A percentile compares a stretch with the other conserved stretches of the same genome.
Evolutionary conservation across 2,329 filamentous ascomycete genomes (phyloP).

Genomic region (Paraphoma chrysanthemicola): DNA sequence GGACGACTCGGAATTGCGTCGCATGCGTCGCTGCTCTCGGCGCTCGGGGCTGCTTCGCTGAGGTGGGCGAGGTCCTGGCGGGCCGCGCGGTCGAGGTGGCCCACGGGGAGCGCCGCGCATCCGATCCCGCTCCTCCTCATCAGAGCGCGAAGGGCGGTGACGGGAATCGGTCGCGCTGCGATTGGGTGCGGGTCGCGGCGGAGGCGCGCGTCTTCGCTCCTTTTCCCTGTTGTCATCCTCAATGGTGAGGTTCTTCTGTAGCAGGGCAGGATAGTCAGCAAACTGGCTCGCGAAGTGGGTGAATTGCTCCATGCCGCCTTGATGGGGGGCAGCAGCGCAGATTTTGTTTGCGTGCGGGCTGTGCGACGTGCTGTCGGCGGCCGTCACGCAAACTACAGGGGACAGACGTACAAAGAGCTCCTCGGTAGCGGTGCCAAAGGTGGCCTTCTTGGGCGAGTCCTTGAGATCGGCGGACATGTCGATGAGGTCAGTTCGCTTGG

Average conservation of each 20-base stretch:
- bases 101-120: conserved; percentile 49
- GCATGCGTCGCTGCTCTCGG: conserved; percentile 60
- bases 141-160: conserved; percentile 71
- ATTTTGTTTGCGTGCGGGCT: conserved; percentile 10
- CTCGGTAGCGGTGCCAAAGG: conserved; percentile 62
- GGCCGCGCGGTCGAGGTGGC: conserved; percentile 45
- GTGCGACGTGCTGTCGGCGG: conserved; percentile 25
- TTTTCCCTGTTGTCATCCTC: conserved; percentile 63
- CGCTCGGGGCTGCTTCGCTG: conserved; percentile 47
- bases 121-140: conserved; percentile 60
- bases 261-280: conserved; percentile 50
- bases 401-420: conserved; percentile 76
- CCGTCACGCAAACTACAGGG: conserved; percentile 20
- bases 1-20: conserved; percentile 83
- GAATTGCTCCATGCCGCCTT: conserved; percentile 48
- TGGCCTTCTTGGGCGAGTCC: conserved; percentile 55
- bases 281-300: conserved; percentile 48
- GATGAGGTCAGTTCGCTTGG: conserved; percentile 36
- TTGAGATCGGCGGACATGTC: conserved; percentile 48
- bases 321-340: neutral
- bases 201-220: conserved; percentile 6
- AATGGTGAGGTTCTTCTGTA: conserved; percentile 71
- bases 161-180: conserved; percentile 56
- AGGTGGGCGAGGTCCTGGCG: conserved; percentile 46
- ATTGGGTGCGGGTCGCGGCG: conserved; percentile 49